phyloP scores from a whole-genome alignment of 1,139 yeast species.

The Kodamaea plutei region DNA sequence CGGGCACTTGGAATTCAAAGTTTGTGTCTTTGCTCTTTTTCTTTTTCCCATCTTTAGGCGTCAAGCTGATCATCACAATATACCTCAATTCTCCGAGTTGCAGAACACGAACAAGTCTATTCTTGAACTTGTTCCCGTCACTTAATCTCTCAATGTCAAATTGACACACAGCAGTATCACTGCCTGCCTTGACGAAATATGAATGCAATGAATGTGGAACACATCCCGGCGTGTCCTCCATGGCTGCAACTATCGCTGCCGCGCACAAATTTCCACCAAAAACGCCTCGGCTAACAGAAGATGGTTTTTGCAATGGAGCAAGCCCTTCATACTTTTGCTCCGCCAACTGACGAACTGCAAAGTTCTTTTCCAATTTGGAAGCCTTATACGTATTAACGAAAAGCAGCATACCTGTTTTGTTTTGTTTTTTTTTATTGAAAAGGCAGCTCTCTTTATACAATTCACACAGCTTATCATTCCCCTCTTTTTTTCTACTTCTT shows the following conservation, averaged over 20 bases:
- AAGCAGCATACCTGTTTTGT: conserved; percentile 6
- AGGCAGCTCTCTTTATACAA: too few relatives aligned
- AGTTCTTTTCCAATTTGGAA: conserved; percentile 9
- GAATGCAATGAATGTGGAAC: conserved; percentile 43
- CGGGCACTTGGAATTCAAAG: conserved; percentile 32
- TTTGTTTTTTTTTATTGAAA: too few relatives aligned
- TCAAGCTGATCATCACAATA: conserved; percentile 32
- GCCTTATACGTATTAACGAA: conserved; percentile 3
- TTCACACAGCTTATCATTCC: neutral
- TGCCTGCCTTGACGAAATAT: conserved; percentile 39
- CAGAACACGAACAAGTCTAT: conserved; percentile 25
- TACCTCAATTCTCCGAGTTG: conserved; percentile 30
- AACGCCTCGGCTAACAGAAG: conserved; percentile 32
- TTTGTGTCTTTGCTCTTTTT: conserved; percentile 15
- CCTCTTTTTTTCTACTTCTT: conserved; percentile 1
- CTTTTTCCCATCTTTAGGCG: conserved; percentile 18
- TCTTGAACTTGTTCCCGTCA: conserved; percentile 32
- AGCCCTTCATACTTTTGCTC: conserved; percentile 24
- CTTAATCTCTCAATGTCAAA: conserved; percentile 30
- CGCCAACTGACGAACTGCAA: conserved; percentile 11
- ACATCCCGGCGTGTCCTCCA: conserved; percentile 30
- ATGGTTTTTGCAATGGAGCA: conserved; percentile 32
- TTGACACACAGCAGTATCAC: conserved; percentile 25
- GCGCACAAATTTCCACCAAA: conserved; percentile 43
- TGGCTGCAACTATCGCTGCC: conserved; percentile 40